phyloP scores from a whole-genome alignment of 78 protist species.

The Emiliania huxleyi region DNA sequence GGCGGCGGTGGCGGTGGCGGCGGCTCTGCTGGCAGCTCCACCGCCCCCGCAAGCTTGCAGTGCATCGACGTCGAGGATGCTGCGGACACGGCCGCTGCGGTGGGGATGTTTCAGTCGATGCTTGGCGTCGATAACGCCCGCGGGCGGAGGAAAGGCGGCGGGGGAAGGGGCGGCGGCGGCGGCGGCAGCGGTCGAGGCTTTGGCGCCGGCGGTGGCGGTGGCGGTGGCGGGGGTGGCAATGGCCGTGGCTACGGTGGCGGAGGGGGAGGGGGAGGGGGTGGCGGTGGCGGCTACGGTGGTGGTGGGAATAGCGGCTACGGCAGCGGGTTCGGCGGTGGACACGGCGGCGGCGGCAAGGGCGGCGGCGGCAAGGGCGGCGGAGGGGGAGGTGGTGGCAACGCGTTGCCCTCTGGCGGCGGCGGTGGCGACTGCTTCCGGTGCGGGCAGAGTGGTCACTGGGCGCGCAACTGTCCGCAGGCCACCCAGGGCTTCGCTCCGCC shows the following conservation, averaged over 20 bases:
- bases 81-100: too few species aligned
- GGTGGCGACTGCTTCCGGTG: not conserved
- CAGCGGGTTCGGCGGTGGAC: not conserved
- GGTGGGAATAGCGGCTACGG: not conserved
- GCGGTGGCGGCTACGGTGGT: too few species aligned
- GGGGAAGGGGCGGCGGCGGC: not conserved
- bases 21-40: not conserved
- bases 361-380: not conserved
- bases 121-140: too few species aligned
- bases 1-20: not conserved
- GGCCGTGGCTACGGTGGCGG: not conserved
- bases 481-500: too few species aligned
- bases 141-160: too few species aligned
- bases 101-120: too few species aligned
- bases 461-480: too few species aligned
- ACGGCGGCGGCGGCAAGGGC: not conserved
- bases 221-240: not conserved
- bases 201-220: not conserved
- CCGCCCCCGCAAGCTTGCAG: too few species aligned
- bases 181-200: not conserved
- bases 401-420: not conserved
- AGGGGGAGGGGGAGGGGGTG: not conserved
- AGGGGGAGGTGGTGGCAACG: not conserved
- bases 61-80: too few species aligned
- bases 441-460: not conserved